Conservation (phyloP, 257 asterid genomes). For the Solanum bukasovii region DNA sequence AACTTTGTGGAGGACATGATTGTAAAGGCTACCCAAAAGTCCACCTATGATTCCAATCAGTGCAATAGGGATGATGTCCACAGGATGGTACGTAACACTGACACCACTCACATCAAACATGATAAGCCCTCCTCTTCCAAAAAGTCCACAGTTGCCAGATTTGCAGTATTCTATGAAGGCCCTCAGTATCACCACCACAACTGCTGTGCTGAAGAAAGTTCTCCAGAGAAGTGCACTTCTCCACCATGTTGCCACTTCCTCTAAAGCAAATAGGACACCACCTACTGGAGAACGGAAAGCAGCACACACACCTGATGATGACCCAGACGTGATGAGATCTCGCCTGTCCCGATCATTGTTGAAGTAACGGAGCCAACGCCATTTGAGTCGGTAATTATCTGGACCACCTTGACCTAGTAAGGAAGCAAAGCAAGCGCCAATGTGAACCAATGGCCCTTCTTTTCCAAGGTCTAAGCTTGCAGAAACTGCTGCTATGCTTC, state of each 20-base stretch:
- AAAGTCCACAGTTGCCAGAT: constrained; percentile 65
- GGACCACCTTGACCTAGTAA: constrained; percentile 87
- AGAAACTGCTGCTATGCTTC: constrained; percentile 92
- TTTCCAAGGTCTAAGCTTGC: constrained; percentile 93
- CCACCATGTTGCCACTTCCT: constrained; percentile 99
- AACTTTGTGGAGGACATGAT: constrained; percentile 63
- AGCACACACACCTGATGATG: constrained; percentile 87
- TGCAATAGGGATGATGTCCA: constrained; percentile 61
- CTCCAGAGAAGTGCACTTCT: constrained; percentile 98
- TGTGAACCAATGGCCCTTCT: constrained; percentile 93
- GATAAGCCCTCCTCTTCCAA: constrained; percentile 87
- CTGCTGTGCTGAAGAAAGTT: constrained; percentile 90
- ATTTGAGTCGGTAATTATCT: constrained; percentile 63
- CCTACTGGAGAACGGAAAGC: constrained; percentile 96
- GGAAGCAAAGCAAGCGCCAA: constrained; percentile 79
- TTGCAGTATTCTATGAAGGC: constrained; percentile 80
- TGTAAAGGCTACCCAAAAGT: constrained; percentile 78
- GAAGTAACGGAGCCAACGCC: constrained; percentile 91
- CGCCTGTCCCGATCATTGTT: constrained; percentile 88
- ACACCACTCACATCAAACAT: constrained; percentile 85
- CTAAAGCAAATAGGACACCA: constrained; percentile 85
- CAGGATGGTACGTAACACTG: constrained; percentile 42
- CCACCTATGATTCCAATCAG: constrained; percentile 86
- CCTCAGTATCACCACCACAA: constrained; percentile 82
- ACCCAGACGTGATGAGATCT: constrained; percentile 80